Evolutionary conservation across 2,329 filamentous ascomycete species (phyloP), one percentile per base, ranked within the genome.

Genomic region (Cladobotryum mycophilum): DNA sequence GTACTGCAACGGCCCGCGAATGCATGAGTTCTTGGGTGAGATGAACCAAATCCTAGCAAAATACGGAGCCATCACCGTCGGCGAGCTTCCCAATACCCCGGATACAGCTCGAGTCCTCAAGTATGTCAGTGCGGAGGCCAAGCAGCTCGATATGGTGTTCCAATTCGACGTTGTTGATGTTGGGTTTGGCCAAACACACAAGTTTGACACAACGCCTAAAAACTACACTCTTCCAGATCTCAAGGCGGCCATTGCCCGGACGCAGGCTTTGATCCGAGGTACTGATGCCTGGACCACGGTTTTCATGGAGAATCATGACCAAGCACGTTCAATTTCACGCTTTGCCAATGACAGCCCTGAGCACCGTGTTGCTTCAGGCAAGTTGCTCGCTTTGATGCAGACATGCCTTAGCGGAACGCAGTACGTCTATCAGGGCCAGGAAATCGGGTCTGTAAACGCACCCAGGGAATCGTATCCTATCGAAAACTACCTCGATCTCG

Each of bases 31-130:
- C 57, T 66, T 88, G 17, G 60, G 68, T 3, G 85, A 87, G 63
- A 86, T 89, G 80, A 75, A 82, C 47, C 70, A 71, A 1, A 72
- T 88, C 2, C 68, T 86, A 1, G 68, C 68, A 51, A 67, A 74
- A 42, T 87, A 87, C 63, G 77, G 80, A 50, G 78, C 81, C n/a
- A 79, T 88, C 65, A 87, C 83, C 0, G 84, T 88, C 0, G 85
- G 85, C 45, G 85, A 89, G 65, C 76, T 86, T 22, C 82, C 84
- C 0, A 68, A 78, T 57, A 85, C 83, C 0, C 81, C 79, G 0
- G 76, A 84, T 49, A 72, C 76, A 25, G 64, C 67, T 3, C 71
- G 79, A 36, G 81, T 86, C 2, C 65, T 86, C 7, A 61, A 72
- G 15, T 86, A 84, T 55, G 80, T 86, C 13, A 75, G 76, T 3